phyloP scores from a whole-genome alignment of 257 asterid species.

The Catharanthus roseus region DNA sequence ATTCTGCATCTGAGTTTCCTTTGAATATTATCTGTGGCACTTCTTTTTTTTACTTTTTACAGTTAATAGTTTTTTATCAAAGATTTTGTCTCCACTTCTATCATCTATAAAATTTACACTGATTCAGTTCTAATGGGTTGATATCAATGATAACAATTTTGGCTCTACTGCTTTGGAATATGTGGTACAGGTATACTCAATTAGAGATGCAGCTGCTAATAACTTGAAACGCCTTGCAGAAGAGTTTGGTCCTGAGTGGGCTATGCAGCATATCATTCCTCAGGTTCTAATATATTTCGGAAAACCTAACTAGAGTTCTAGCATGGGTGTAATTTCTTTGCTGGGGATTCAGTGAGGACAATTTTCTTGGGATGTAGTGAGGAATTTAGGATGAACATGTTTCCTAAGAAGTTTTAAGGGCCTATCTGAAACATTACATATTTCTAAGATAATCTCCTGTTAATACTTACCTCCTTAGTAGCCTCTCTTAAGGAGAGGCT shows the following conservation, averaged over 20 bases:
- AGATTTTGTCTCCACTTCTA: background rate
- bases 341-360: background rate
- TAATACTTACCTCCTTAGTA: background rate
- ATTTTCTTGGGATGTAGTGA: background rate
- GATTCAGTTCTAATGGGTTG: background rate
- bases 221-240: slow-evolving; percentile 54
- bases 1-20: background rate
- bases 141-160: background rate
- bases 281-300: slow-evolving; percentile 37
- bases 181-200: slow-evolving; percentile 44
- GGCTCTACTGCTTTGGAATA: slow-evolving; percentile 3
- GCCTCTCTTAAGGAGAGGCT: background rate
- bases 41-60: background rate
- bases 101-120: background rate
- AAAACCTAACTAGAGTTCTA: no score
- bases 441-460: background rate
- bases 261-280: slow-evolving; percentile 60
- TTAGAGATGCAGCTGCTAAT: slow-evolving; percentile 58
- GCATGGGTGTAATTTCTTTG: background rate
- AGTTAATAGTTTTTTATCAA: background rate
- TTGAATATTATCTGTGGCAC: background rate
- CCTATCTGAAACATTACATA: background rate
- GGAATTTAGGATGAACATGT: background rate
- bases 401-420: background rate
- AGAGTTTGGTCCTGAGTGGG: slow-evolving; percentile 63